Conservation (phyloP, 495 filamentous ascomycete species). For the Lichenothelia convexa region DNA sequence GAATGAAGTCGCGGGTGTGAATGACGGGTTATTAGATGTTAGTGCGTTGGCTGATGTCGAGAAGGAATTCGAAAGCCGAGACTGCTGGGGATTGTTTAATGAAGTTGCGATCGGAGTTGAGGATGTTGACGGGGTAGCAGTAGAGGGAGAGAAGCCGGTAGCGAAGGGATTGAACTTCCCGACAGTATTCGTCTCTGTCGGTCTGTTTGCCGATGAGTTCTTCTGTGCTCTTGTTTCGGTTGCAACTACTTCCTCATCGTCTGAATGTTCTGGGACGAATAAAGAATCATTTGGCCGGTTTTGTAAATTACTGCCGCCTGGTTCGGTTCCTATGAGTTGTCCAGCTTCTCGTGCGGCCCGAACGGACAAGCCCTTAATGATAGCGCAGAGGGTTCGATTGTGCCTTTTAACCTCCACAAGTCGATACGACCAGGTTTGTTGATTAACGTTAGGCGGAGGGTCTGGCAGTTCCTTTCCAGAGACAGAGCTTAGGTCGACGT, state of each 20-base stretch:
- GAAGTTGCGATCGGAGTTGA: too few species aligned
- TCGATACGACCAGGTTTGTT: constrained; percentile 8
- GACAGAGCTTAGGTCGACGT: constrained; percentile 16
- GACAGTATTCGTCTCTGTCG: not conserved
- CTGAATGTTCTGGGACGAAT: constrained; percentile 4
- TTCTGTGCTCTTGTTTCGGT: too few species aligned
- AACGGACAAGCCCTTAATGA: constrained; percentile 12
- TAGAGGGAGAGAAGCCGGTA: not conserved
- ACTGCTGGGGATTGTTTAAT: too few species aligned
- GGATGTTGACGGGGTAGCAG: too few species aligned
- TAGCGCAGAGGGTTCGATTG: constrained; percentile 9
- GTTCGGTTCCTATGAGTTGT: constrained; percentile 5
- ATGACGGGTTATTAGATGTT: too few species aligned
- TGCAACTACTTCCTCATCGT: not conserved
- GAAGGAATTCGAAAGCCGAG: too few species aligned
- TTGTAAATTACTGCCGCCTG: constrained; percentile 3
- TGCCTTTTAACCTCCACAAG: constrained; percentile 13
- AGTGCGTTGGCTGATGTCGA: too few species aligned
- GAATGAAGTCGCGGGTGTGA: too few species aligned
- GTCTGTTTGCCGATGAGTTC: too few species aligned
- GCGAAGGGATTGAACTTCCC: not conserved
- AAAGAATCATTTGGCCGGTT: constrained; percentile 8
- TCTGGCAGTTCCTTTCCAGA: constrained; percentile 5
- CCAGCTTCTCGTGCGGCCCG: constrained; percentile 7
- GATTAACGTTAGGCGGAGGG: constrained; percentile 4